Evolutionary conservation across 2,329 filamentous ascomycete species (phyloP), one percentile per base, ranked within the genome.

Genomic region (Trichocomaceae sp.): DNA sequence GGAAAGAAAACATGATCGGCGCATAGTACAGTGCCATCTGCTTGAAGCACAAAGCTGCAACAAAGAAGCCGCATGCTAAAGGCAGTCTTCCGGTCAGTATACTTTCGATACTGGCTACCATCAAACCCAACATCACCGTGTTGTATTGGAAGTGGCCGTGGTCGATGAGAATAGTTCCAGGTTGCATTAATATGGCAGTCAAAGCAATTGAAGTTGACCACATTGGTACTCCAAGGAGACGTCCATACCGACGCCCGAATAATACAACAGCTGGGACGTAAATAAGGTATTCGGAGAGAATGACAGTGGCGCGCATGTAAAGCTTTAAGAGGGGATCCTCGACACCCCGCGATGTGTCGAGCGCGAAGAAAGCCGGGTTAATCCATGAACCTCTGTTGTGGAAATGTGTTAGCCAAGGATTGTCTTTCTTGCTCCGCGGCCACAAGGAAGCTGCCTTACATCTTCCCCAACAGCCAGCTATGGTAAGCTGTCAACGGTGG

Each of bases 11-110:
- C 55, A 97, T 85, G 19, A 86, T 85, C 13, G 95, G 91, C 2
- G 95, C 90, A 71, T 96, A 99, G 75, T 97, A 99, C 15, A 99
- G 79, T 1, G 92, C 92, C 95, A 99, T 99, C 72, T 99, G 93
- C 77, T 99, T 99, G 79, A 97, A 99, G 5, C 90, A 90, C n/a
- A 99, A 77, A 2, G 92, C 88, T 15, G 83, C 83, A 6, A 99
- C 93, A 63, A 99, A 99, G 75, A 96, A 96, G 57, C 96, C 82
- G 59, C 89, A 90, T 23, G 88, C 83, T 90, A 92, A 96, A 58
- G 95, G 81, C 64, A 86, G 86, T 48, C 90, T 83, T 3, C 88
- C 88, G 2, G 90, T 90, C 50, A 96, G 72, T 74, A 97, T 87
- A 69, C 88, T 93, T 42, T 92, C 93, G 75, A 96, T 84, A 63